Evolutionary conservation across 2,329 filamentous ascomycete species (phyloP).

Genomic region (Botrytis medusae): DNA sequence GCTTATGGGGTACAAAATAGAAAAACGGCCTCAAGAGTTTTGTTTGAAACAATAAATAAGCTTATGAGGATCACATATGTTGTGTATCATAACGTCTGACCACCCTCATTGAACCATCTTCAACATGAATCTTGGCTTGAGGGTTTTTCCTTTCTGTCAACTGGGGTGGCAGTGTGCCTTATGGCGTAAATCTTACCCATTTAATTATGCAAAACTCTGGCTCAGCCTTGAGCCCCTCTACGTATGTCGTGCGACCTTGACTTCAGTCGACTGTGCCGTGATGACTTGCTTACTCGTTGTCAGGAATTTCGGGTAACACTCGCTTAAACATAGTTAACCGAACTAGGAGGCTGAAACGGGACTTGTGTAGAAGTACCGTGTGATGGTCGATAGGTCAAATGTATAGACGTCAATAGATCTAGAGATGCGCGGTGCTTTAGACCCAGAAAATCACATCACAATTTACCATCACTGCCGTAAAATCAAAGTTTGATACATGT

Average conservation of each 20-base stretch:
- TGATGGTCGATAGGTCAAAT: neutral
- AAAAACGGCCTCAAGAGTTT: neutral
- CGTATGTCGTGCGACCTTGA: neutral
- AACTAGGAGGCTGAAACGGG: neutral
- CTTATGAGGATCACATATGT: neutral
- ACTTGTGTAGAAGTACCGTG: neutral
- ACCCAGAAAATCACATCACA: neutral
- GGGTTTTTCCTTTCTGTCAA: neutral
- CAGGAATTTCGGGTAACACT: neutral
- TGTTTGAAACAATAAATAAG: neutral
- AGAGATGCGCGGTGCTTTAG: neutral
- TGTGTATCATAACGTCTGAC: neutral
- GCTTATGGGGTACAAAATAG: neutral
- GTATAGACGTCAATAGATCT: neutral
- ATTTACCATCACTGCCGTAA: neutral
- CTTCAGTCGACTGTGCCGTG: neutral
- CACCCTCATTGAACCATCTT: neutral
- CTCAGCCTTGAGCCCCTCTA: neutral
- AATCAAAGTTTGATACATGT: neutral
- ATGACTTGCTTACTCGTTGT: neutral
- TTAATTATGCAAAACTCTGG: neutral
- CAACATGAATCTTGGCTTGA: neutral
- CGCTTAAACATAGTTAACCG: neutral
- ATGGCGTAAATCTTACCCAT: neutral
- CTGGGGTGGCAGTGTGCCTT: neutral